Conservation (phyloP, 768 basidiomycete species). For the Leccinum truebloodii region DNA sequence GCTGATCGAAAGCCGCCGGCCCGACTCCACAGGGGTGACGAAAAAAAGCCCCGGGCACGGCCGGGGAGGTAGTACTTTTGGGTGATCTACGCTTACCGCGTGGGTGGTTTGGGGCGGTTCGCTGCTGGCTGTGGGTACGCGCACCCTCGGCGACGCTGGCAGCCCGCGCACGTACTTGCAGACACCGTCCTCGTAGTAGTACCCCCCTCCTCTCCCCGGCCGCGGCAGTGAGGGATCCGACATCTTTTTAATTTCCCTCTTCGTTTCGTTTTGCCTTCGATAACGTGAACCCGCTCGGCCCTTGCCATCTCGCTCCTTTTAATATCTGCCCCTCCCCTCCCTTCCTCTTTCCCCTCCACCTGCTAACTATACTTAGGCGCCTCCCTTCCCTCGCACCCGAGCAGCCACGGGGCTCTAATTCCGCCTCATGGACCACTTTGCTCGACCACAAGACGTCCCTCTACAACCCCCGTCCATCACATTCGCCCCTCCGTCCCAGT, state of each 20-base stretch:
- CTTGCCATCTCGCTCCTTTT: conserved; percentile 27
- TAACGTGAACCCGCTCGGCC: conserved; percentile 30
- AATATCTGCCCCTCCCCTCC: conserved; percentile 20
- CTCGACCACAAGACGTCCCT: conserved; percentile 27
- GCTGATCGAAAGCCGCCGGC: conserved; percentile 36
- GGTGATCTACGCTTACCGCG: conserved; percentile 26
- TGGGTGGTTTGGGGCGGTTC: background rate
- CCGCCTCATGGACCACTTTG: conserved; percentile 38
- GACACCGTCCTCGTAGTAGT: background rate
- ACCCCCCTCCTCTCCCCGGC: background rate
- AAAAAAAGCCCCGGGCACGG: conserved; percentile 25
- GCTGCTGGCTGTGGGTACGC: conserved; percentile 1
- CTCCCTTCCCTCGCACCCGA: conserved; percentile 1
- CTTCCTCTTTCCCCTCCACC: conserved; percentile 9
- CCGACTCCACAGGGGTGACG: conserved; percentile 23
- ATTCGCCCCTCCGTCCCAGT: conserved; percentile 24
- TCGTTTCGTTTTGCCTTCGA: conserved; percentile 23
- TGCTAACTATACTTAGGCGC: background rate
- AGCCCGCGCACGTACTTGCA: conserved; percentile 15
- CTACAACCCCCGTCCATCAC: conserved; percentile 23
- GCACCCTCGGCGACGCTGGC: conserved; percentile 1
- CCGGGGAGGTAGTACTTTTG: conserved; percentile 16
- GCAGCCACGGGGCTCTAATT: conserved; percentile 2
- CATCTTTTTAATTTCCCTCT: conserved; percentile 16
- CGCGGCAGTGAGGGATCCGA: background rate